These are phyloP conservation scores for Melanogaster broomeanus DNA, from an alignment of 768 basidiomycete genomes.

Conservation along the genomic window DNA sequence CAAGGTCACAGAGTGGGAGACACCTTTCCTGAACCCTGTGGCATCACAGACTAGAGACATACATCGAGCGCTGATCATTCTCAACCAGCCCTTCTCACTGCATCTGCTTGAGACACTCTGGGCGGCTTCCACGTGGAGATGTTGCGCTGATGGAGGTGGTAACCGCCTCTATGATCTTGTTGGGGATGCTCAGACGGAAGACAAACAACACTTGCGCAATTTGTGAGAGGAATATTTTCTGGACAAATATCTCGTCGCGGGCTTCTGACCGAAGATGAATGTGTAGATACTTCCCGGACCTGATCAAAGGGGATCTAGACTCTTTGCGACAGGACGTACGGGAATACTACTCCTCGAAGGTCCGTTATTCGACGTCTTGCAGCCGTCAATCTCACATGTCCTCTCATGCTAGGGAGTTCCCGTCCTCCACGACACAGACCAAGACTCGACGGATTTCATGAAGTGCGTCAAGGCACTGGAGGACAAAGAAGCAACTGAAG, in stretches of 20 bases:
- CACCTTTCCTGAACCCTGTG: conserved; percentile 24
- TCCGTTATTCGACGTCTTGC: conserved; percentile 30
- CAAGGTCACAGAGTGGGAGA: conserved; percentile 22
- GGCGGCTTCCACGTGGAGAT: conserved; percentile 49
- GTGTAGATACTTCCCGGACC: conserved; percentile 71
- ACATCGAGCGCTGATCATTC: conserved; percentile 69
- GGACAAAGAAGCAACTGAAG: conserved; percentile 51
- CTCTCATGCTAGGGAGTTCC: conserved; percentile 56
- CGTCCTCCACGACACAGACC: conserved; percentile 66
- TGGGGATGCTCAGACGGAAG: not conserved
- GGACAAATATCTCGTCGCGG: not conserved
- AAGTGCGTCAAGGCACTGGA: conserved; percentile 77
- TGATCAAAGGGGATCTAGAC: conserved; percentile 95
- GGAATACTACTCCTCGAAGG: conserved; percentile 62
- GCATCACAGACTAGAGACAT: not conserved
- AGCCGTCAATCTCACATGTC: not conserved
- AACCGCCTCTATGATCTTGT: conserved; percentile 75
- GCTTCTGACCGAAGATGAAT: conserved; percentile 1
- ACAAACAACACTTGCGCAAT: conserved; percentile 8
- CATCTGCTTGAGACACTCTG: conserved; percentile 65
- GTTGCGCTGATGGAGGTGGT: conserved; percentile 88
- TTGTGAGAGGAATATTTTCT: conserved; percentile 11
- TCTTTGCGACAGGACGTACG: conserved; percentile 78
- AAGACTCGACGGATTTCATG: conserved; percentile 93
- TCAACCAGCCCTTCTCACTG: conserved; percentile 84